Base-by-base conservation (phyloP, 2,329 filamentous ascomycete species). In the Blastomyces emzantsi region DNA sequence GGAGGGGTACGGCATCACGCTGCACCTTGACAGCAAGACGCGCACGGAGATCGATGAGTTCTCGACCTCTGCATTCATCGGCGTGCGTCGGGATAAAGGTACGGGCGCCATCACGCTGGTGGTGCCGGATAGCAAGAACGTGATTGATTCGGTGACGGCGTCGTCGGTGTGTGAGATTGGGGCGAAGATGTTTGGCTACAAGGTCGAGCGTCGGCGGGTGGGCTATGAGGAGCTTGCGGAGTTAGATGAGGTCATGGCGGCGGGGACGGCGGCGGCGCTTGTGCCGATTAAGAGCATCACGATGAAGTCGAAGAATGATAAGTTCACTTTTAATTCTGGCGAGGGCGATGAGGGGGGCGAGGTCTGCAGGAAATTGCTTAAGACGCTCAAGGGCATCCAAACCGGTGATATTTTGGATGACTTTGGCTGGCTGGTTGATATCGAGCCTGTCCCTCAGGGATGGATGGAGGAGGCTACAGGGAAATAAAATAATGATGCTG, bases 221-320 rank as follows among this genome's bases (percentile, higher is more conserved):
- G 74, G 79, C 41, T 88, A 88, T 73, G 79, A 82, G 8, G 87
- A 90, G 70, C 77, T 90, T 52, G 69, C 73, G 6, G 73, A 78
- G 19, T 91, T 92, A 73, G 80, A 80, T 55, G 93, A 97, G 77
- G 87, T 99, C 61, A 87, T 97, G 77, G 94, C 93, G 3, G 92
- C 92, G 2, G 93, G 93, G 1, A 97, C 93, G 0, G 93, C 93
- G 0, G 93, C 92, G 0, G 90, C 90, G 0, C 81, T 99, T 62
- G 92, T 97, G 2, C 93, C 93, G 1, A 94, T 97, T 76, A 89
- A 89, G 66, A 94, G 90, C 69, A 96, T 97, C 74, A 94, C 90
- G 2, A 86, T 92, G 70, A 83, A 77, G 60, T 85, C 82, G 19
- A 80, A 76, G 52, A 75, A 77, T 52, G 82, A 86, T 65, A 83